Percentiles rank a stretch among this genome's conserved stretches.
Evolutionary conservation across 305 asterid species (phyloP).

Genomic region (Salvia sclarea): DNA sequence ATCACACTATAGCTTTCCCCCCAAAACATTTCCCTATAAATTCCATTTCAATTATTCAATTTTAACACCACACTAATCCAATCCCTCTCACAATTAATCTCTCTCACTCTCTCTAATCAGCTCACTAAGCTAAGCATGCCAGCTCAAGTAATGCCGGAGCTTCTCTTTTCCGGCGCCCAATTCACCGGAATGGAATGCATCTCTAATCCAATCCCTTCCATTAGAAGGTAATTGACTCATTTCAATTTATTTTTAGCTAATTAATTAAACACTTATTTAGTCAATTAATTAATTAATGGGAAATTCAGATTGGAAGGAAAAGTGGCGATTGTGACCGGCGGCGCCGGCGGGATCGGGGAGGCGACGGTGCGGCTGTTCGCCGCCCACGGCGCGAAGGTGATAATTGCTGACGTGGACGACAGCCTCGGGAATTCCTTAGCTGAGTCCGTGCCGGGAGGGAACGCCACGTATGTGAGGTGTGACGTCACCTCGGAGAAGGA

Average conservation of each 20-base stretch:
- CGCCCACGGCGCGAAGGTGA: constrained; percentile 67
- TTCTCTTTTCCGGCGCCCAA: constrained; percentile 38
- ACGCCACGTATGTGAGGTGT: constrained; percentile 52
- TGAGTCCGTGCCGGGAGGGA: constrained; percentile 39
- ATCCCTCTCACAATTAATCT: background rate
- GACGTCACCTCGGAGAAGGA: constrained; percentile 69
- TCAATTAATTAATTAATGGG: too few relatives aligned
- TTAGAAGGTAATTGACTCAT: too few relatives aligned
- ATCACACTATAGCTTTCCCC: too few relatives aligned
- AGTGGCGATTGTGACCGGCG: constrained; percentile 74
- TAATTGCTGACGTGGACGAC: constrained; percentile 72
- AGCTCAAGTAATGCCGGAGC: constrained; percentile 53
- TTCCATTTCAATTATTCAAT: background rate
- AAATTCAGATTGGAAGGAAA: constrained; percentile 68
- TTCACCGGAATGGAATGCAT: constrained; percentile 40
- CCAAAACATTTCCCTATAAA: background rate
- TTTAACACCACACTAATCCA: background rate
- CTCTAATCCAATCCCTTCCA: constrained; percentile 26
- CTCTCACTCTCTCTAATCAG: background rate
- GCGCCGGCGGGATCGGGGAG: constrained; percentile 85
- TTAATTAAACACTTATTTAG: too few relatives aligned
- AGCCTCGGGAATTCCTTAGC: constrained; percentile 49
- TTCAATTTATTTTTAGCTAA: too few relatives aligned
- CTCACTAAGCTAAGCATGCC: constrained; percentile 34
- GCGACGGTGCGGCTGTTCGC: constrained; percentile 76